phyloP scores from a whole-genome alignment of 768 basidiomycete species.

The Tulasnella sp. region DNA sequence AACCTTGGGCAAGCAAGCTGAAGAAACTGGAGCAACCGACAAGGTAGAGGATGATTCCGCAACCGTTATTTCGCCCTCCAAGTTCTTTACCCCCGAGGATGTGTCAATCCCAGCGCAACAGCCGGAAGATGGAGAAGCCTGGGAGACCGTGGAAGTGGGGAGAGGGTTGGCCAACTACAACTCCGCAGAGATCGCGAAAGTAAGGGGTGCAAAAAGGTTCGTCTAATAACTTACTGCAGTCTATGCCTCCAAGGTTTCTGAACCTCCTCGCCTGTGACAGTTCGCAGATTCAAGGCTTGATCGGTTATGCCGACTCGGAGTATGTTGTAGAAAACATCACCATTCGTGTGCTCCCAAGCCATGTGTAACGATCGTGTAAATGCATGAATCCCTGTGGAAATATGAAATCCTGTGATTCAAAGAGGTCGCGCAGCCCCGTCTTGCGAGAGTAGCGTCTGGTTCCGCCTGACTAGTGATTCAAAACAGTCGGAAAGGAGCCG shows the following conservation, averaged over 20 bases:
- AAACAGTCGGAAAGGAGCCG: too few species aligned
- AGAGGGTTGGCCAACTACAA: conserved; percentile 95
- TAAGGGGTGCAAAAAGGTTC: conserved; percentile 90
- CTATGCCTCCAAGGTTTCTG: conserved; percentile 27
- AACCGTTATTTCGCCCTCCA: not conserved
- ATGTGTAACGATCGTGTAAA: not conserved
- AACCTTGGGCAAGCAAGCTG: conserved; percentile 32
- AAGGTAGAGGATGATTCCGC: not conserved
- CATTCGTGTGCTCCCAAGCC: conserved; percentile 46
- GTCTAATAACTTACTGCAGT: conserved; percentile 33
- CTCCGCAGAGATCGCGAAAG: conserved; percentile 79
- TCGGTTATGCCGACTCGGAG: conserved; percentile 95
- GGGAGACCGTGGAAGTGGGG: conserved; percentile 85
- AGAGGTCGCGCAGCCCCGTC: too few species aligned
- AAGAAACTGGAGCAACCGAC: conserved; percentile 9
- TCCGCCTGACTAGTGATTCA: too few species aligned
- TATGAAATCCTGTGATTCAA: not conserved
- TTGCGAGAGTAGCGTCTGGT: too few species aligned
- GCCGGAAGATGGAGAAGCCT: conserved; percentile 45
- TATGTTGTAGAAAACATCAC: conserved; percentile 96
- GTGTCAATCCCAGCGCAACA: not conserved
- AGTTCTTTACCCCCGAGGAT: not conserved
- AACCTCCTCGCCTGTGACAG: conserved; percentile 44
- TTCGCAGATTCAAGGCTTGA: conserved; percentile 67
- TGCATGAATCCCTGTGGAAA: not conserved